These are phyloP conservation scores for Colletotrichum viniferum DNA, from an alignment of 2,329 filamentous ascomycete genomes.

Conservation along the genomic window DNA sequence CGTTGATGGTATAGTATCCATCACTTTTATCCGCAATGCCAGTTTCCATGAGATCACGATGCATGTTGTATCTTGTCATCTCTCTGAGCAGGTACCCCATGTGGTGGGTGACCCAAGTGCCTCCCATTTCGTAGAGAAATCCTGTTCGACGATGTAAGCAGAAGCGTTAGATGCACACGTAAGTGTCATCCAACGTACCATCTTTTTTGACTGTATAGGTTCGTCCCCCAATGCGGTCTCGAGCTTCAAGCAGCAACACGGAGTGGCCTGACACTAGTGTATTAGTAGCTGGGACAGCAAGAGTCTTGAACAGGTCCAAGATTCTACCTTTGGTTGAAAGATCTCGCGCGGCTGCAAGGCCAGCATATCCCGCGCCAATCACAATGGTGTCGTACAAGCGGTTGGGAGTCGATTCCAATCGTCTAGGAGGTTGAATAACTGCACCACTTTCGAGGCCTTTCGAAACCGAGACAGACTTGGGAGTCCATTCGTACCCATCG, in stretches of 20 bases:
- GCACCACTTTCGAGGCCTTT: not conserved
- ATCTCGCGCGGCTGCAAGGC: conserved; percentile 23
- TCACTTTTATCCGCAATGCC: not conserved
- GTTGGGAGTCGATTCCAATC: not conserved
- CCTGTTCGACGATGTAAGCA: not conserved
- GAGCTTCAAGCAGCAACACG: conserved; percentile 41
- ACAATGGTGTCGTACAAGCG: conserved; percentile 23
- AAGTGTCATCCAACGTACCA: conserved; percentile 22
- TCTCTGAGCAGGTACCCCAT: conserved; percentile 48
- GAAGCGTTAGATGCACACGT: not conserved
- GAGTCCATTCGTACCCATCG: not conserved
- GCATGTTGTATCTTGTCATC: conserved; percentile 48
- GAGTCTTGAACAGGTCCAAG: not conserved
- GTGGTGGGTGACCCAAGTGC: conserved; percentile 45
- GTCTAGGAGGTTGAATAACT: not conserved
- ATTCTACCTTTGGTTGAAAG: not conserved
- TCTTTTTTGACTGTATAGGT: conserved; percentile 40
- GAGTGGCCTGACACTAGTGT: conserved; percentile 16
- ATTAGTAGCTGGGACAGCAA: not conserved
- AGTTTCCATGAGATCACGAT: conserved; percentile 11
- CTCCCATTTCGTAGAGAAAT: conserved; percentile 44
- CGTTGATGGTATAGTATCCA: conserved; percentile 19
- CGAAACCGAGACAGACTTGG: not conserved
- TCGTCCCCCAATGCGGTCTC: conserved; percentile 46
- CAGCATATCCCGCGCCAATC: conserved; percentile 26